Evolutionary conservation across 441 rosid species (phyloP).

Genomic region (Populus hybrid): DNA sequence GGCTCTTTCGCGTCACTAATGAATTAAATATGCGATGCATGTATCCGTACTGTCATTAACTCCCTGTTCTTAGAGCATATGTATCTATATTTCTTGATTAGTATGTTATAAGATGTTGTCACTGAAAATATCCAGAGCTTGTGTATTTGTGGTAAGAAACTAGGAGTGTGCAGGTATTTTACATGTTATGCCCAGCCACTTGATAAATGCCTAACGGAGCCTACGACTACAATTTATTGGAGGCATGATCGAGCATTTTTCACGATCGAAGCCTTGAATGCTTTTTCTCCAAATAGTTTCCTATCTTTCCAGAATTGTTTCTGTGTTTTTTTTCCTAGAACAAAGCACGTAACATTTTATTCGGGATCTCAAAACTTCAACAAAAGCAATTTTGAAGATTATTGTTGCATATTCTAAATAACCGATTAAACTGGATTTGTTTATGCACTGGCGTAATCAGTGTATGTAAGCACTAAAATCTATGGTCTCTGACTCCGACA

Average conservation of each 20-base stretch:
- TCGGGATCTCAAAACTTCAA: not conserved
- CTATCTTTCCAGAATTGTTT: not conserved
- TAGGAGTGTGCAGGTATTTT: not conserved
- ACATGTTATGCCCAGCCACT: not conserved
- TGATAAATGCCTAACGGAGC: not conserved
- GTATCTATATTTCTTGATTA: not conserved
- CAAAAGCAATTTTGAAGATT: not conserved
- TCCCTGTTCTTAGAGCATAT: not conserved
- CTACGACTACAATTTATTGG: not conserved
- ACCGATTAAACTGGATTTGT: not conserved
- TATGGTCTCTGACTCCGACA: no score
- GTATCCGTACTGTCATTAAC: not conserved
- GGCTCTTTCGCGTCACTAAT: slow-evolving; percentile 36
- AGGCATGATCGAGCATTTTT: not conserved
- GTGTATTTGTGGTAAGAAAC: not conserved
- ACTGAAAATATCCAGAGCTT: not conserved
- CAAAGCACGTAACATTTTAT: not conserved
- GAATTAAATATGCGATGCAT: not conserved
- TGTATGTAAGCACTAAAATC: no score
- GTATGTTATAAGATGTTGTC: not conserved
- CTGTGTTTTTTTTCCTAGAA: not conserved
- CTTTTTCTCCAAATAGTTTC: no score
- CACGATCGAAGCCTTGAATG: not conserved
- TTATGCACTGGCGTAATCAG: slow-evolving; percentile 6
- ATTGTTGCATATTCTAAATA: not conserved